These are phyloP conservation scores for Talaromyces sp. DNA, from an alignment of 2,329 filamentous ascomycete species.

Conservation along the genomic window DNA sequence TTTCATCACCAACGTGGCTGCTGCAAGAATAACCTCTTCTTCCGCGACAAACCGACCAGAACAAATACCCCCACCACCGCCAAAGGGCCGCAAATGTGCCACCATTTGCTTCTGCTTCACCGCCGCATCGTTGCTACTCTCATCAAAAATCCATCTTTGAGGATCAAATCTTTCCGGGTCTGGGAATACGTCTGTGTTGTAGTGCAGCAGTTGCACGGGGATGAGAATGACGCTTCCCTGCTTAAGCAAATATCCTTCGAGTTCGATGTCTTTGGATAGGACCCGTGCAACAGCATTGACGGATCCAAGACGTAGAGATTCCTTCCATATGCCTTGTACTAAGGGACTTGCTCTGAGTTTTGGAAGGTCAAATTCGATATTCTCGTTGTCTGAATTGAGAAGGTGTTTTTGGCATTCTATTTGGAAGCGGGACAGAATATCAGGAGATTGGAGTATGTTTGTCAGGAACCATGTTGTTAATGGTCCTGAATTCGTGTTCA, in stretches of 20 bases:
- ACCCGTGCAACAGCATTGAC: constrained; percentile 10
- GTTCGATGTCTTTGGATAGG: constrained; percentile 5
- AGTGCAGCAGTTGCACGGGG: constrained; percentile 6
- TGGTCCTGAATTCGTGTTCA: constrained; percentile 11
- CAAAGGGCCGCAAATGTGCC: constrained; percentile 7
- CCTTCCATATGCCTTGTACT: constrained; percentile 13
- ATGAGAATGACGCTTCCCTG: constrained; percentile 10
- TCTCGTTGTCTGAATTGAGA: neutral
- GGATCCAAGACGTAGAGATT: constrained; percentile 7
- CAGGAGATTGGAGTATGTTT: neutral
- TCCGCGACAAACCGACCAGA: constrained; percentile 12
- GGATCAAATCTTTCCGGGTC: constrained; percentile 8
- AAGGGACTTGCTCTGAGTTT: constrained; percentile 2
- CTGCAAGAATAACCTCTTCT: constrained; percentile 9
- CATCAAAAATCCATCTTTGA: constrained; percentile 4
- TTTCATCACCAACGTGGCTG: constrained; percentile 3
- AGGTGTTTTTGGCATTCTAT: neutral
- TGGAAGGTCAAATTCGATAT: constrained; percentile 3
- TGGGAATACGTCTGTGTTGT: constrained; percentile 3
- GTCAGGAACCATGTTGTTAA: constrained; percentile 10
- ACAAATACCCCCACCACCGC: constrained; percentile 9
- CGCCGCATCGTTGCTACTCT: neutral
- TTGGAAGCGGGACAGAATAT: neutral
- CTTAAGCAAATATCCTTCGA: constrained; percentile 8
- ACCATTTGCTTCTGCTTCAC: constrained; percentile 5